A percentile compares a stretch with the other conserved stretches of the same genome.
These are phyloP conservation scores for Isatis tinctoria DNA, from an alignment of 345 rosid species.

Conservation along the genomic window DNA sequence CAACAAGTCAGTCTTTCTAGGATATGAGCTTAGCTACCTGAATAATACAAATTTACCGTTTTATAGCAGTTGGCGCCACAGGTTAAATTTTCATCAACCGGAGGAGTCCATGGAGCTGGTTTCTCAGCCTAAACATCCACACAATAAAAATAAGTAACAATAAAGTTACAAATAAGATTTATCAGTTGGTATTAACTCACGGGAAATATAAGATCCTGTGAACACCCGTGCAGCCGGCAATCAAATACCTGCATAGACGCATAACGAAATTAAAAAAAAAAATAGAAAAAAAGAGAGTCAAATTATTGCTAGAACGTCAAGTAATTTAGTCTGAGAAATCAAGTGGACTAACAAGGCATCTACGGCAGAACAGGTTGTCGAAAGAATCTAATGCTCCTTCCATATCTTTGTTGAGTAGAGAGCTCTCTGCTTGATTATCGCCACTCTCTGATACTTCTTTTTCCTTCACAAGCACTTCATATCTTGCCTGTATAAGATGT, in stretches of 20 bases:
- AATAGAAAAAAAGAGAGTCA: too few species aligned
- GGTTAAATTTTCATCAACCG: constrained; percentile 54
- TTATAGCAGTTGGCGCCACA: constrained; percentile 82
- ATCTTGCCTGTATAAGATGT: constrained; percentile 99
- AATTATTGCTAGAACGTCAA: background rate
- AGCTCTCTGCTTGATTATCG: constrained; percentile 50
- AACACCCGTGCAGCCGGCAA: constrained; percentile 98
- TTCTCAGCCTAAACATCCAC: constrained; percentile 62
- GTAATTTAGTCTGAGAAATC: background rate
- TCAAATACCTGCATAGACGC: constrained; percentile 76
- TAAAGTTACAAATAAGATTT: background rate
- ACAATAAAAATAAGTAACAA: constrained; percentile 10
- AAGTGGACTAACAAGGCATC: constrained; percentile 78
- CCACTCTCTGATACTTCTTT: constrained; percentile 51
- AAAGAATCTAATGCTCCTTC: constrained; percentile 99
- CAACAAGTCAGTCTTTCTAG: background rate
- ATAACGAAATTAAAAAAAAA: constrained; percentile 1
- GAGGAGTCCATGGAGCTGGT: constrained; percentile 64
- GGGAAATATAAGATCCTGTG: constrained; percentile 97
- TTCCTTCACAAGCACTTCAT: constrained; percentile 63
- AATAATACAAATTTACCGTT: constrained; percentile 43
- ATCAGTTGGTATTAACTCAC: constrained; percentile 46
- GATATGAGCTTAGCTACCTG: constrained; percentile 8
- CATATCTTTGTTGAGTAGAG: constrained; percentile 79
- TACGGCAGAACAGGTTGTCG: constrained; percentile 93